Percentiles rank a stretch among this genome's conserved stretches.
These are phyloP conservation scores for Sporobolomyces roseus DNA, from an alignment of 768 basidiomycete genomes.

Conservation along the genomic window DNA sequence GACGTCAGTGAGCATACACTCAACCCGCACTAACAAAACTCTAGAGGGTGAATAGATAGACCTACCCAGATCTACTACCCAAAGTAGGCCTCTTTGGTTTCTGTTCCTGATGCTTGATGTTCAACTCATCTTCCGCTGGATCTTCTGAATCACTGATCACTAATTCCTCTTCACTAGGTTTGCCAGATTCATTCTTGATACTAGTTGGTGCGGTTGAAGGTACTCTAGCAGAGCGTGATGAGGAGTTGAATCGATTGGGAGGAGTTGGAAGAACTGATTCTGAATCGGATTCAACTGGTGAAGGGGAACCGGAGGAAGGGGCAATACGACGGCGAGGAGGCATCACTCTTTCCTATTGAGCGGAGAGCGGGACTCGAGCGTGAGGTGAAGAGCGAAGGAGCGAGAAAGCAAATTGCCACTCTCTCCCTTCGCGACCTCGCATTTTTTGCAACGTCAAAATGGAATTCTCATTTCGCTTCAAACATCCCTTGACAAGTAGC, in stretches of 20 bases:
- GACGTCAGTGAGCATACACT: conserved; percentile 12
- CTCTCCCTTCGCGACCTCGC: background rate
- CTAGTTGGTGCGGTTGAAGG: conserved; percentile 18
- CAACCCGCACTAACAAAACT: background rate
- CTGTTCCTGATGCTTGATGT: background rate
- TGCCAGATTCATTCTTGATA: background rate
- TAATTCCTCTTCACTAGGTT: background rate
- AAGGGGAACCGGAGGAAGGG: background rate
- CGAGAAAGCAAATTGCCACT: background rate
- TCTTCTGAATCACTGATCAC: conserved; percentile 10
- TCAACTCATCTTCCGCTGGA: background rate
- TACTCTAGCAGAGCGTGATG: background rate
- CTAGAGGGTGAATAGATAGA: background rate
- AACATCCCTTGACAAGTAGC: conserved; percentile 71
- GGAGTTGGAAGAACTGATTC: background rate
- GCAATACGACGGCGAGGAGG: background rate
- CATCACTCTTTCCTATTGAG: background rate
- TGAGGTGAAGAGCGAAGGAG: background rate
- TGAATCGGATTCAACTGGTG: background rate
- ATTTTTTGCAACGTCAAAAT: too few relatives aligned
- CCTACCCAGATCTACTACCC: background rate
- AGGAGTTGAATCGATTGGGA: background rate
- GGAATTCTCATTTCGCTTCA: too few relatives aligned
- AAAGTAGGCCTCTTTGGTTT: background rate
- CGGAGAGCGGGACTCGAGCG: background rate